Evolutionary conservation across 2,329 filamentous ascomycete species (phyloP).

Genomic region (Trematosphaeria pertusa): DNA sequence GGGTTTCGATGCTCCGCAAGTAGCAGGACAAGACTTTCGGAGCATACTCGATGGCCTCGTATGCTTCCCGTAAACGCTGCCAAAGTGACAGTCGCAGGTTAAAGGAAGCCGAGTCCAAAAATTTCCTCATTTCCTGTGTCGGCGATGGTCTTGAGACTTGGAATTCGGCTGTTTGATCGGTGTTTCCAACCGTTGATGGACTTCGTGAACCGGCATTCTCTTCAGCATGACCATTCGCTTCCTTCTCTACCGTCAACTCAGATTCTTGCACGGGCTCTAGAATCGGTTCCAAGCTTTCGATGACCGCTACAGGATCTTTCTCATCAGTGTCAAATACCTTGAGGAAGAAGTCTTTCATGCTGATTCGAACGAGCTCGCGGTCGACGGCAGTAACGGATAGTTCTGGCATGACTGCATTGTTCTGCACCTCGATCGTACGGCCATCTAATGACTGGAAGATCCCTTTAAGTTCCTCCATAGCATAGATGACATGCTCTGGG

Average conservation of each 20-base stretch:
- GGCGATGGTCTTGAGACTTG: constrained; percentile 30
- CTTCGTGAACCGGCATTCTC: constrained; percentile 13
- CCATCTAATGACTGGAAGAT: constrained; percentile 58
- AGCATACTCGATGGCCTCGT: constrained; percentile 80
- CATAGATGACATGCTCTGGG: constrained; percentile 66
- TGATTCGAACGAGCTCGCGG: constrained; percentile 88
- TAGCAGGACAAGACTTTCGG: constrained; percentile 91
- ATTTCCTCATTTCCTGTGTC: constrained; percentile 81
- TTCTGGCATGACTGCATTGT: constrained; percentile 88
- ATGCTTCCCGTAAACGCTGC: constrained; percentile 89
- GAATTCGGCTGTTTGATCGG: constrained; percentile 10
- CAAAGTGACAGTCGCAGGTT: constrained; percentile 87
- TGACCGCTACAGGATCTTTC: constrained; percentile 81
- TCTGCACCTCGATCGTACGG: constrained; percentile 70
- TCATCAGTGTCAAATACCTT: constrained; percentile 85
- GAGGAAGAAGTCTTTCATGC: constrained; percentile 95
- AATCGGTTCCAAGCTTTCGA: constrained; percentile 91
- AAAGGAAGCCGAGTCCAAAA: constrained; percentile 80
- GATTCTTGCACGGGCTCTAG: constrained; percentile 66
- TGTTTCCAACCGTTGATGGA: constrained; percentile 18
- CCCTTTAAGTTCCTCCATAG: constrained; percentile 67
- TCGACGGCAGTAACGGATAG: constrained; percentile 85
- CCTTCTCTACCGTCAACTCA: constrained; percentile 3
- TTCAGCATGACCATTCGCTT: constrained; percentile 15
- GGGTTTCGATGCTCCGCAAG: constrained; percentile 83